Conservation (phyloP, 2,329 filamentous ascomycete species). For the Lecanoromycetidae sp. region DNA sequence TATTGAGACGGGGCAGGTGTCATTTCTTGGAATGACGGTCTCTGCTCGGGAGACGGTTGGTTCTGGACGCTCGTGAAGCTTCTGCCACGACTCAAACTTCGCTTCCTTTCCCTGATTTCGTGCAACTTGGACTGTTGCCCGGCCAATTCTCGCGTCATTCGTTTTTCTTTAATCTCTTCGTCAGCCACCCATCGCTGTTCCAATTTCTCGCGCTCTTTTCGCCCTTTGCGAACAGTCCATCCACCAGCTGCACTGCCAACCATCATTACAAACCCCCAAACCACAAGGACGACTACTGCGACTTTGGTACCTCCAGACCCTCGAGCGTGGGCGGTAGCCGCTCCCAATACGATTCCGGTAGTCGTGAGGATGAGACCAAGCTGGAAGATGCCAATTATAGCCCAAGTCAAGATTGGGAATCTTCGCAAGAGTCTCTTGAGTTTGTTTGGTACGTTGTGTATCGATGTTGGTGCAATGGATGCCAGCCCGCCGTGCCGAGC, state of each 20-base stretch:
- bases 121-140: not conserved
- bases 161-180: not conserved
- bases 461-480: slow-evolving; percentile 4
- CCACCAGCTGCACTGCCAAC: not conserved
- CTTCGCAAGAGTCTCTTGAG: not conserved
- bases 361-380: not conserved
- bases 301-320: not conserved
- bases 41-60: not conserved
- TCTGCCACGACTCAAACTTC: slow-evolving; percentile 2
- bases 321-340: not conserved
- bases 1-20: not conserved
- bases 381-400: not conserved
- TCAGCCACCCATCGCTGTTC: not conserved
- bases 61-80: not conserved
- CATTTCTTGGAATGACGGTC: not conserved
- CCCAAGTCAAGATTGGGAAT: not conserved
- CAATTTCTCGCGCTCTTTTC: not conserved
- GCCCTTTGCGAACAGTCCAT: not conserved
- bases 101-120: not conserved
- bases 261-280: not conserved
- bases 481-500: not conserved
- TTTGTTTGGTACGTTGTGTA: not conserved
- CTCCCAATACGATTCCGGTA: not conserved
- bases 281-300: slow-evolving; percentile 2
- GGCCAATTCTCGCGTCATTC: not conserved